Conservation (phyloP, 495 filamentous ascomycete species). For the Aspergillus haitiensis region DNA sequence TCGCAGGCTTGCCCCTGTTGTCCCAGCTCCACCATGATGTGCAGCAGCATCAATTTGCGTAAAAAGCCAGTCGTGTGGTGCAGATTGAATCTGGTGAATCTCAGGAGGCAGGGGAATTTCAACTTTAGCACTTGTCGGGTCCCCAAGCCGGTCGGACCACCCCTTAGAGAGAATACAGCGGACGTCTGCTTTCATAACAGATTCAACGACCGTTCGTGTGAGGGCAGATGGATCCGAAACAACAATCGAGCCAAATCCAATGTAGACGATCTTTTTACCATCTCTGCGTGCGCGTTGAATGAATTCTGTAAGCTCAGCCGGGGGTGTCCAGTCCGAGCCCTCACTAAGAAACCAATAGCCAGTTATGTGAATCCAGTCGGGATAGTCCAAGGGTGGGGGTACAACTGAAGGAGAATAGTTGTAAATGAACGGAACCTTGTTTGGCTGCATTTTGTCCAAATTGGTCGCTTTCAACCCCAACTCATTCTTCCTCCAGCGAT, state of each 20-base stretch:
- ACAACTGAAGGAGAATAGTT: slow-evolving; percentile 95
- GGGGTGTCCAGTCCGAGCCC: slow-evolving; percentile 70
- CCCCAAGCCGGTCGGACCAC: slow-evolving; percentile 90
- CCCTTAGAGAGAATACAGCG: slow-evolving; percentile 95
- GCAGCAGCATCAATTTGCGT: slow-evolving; percentile 89
- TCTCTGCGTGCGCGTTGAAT: slow-evolving; percentile 77
- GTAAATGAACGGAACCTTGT: slow-evolving; percentile 96
- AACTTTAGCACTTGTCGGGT: slow-evolving; percentile 53
- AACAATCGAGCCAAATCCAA: slow-evolving; percentile 94
- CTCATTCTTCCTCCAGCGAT: slow-evolving; percentile 83
- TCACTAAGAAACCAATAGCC: slow-evolving; percentile 98
- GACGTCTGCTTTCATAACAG: slow-evolving; percentile 87
- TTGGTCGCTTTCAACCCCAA: slow-evolving; percentile 77
- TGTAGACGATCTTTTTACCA: slow-evolving; percentile 90
- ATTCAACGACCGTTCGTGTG: slow-evolving; percentile 86
- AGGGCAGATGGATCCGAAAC: slow-evolving; percentile 87
- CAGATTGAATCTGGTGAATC: slow-evolving; percentile 84
- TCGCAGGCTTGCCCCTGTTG: slow-evolving; percentile 89
- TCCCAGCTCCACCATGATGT: slow-evolving; percentile 94
- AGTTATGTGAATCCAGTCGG: slow-evolving; percentile 95
- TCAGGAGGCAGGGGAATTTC: slow-evolving; percentile 77
- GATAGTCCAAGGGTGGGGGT: slow-evolving; percentile 88
- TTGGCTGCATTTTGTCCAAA: slow-evolving; percentile 88
- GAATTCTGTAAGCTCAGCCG: slow-evolving; percentile 72
- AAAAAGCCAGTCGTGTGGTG: slow-evolving; percentile 97